These are phyloP conservation scores for Macrolepiota albuminosa DNA, from an alignment of 768 basidiomycete species.

Conservation along the genomic window DNA sequence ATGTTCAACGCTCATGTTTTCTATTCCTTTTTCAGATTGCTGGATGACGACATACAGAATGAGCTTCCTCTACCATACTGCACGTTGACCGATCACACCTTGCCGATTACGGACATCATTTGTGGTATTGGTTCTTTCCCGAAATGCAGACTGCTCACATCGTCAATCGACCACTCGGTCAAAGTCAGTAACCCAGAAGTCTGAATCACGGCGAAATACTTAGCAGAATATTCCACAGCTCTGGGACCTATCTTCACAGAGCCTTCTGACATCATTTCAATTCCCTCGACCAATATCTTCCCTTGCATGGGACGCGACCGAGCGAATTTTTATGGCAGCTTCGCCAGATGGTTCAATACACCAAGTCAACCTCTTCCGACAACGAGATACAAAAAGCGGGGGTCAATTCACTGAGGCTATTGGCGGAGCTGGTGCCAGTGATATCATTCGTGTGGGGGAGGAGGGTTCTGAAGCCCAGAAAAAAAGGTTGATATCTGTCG, in stretches of 20 bases:
- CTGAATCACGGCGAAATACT: background rate
- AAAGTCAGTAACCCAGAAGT: slow-evolving; percentile 50
- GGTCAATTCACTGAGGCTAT: slow-evolving; percentile 57
- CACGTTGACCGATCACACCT: slow-evolving; percentile 85
- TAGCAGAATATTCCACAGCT: slow-evolving; percentile 38
- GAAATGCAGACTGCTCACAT: slow-evolving; percentile 69
- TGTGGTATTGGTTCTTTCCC: slow-evolving; percentile 82
- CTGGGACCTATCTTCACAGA: slow-evolving; percentile 74
- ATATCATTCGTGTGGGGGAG: slow-evolving; percentile 65
- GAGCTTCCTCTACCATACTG: slow-evolving; percentile 75
- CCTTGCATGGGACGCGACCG: slow-evolving; percentile 76
- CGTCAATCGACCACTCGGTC: slow-evolving; percentile 85
- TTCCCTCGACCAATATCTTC: slow-evolving; percentile 74
- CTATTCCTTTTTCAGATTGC: slow-evolving; percentile 46
- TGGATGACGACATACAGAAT: slow-evolving; percentile 70
- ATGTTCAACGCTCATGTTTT: background rate
- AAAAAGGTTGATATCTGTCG: slow-evolving; percentile 65
- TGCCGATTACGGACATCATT: slow-evolving; percentile 78
- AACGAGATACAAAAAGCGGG: slow-evolving; percentile 50
- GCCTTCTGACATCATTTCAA: slow-evolving; percentile 81
- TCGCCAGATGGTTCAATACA: slow-evolving; percentile 72
- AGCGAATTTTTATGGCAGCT: slow-evolving; percentile 86
- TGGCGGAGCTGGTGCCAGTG: slow-evolving; percentile 67
- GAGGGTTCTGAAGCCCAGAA: slow-evolving; percentile 40
- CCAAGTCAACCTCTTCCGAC: slow-evolving; percentile 74